Evolutionary conservation across 2,329 filamentous ascomycete genomes (phyloP), one percentile per base, ranked within the genome.

Genomic region (Aspergillus pseudoterreus): DNA sequence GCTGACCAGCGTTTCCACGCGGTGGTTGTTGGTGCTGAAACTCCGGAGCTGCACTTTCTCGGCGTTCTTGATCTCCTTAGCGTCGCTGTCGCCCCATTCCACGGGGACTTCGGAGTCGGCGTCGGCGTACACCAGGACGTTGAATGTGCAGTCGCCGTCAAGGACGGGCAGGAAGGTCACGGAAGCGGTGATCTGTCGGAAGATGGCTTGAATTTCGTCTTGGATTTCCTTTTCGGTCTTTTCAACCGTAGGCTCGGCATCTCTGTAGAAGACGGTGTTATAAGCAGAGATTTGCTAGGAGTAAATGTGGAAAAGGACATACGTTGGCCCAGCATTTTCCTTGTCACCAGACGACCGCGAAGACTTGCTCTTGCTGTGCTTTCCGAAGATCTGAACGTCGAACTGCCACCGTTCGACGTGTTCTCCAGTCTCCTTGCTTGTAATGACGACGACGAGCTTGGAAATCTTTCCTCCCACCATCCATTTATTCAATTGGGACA

Each of bases 331-430:
- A 10, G 79, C 72, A 66, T 95, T 94, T 68, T 95, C 89, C 62
- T 90, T 86, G 64, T 88, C 84, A 3, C 62, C 68, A 3, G 75
- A 61, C 52, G 75, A 77, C 54, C 77, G 78, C 24, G 78, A 72
- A 21, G 77, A 69, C 57, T 76, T 76, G 56, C 69, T 72, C 62
- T 78, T 81, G 12, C 75, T 71, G 27, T 68, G 60, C 60, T 80
- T 81, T 51, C 76, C 73, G 70, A 82, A 75, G 62, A 82, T 79
- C 73, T 86, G 73, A 62, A 83, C 92, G 71, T 96, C 92, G 66
- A 99, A 99, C 71, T 99, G 92, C 94, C 94, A 99, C 58, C 94
- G 81, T 77, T 99, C 94, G 42, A 99, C 85, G 71, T 96, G 88
- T 69, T 96, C 92, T 57, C 92, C 94, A 0, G 92, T 96, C 72